These are phyloP conservation scores for Arabidopsis lyrata DNA, from an alignment of 441 rosid genomes.

Conservation along the genomic window DNA sequence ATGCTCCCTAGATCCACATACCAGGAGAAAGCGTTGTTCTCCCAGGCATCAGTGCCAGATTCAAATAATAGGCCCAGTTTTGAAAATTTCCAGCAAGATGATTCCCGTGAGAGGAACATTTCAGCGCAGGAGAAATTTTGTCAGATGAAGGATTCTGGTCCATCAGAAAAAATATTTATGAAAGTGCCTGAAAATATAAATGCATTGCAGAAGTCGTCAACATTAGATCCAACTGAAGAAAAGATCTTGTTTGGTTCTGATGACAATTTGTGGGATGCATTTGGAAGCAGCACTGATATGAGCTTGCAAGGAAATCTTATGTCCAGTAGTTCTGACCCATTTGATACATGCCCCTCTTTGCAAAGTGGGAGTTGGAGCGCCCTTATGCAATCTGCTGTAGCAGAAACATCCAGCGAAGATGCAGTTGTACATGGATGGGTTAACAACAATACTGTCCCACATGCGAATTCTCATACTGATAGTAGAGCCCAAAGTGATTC, in stretches of 20 bases:
- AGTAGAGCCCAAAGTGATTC: slow-evolving; percentile 24
- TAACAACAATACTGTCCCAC: slow-evolving; percentile 11
- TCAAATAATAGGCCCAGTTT: slow-evolving; percentile 53
- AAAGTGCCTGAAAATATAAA: slow-evolving; percentile 49
- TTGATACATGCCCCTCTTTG: slow-evolving; percentile 65
- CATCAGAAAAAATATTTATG: slow-evolving; percentile 54
- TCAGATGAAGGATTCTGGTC: slow-evolving; percentile 51
- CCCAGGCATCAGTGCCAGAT: slow-evolving; percentile 52
- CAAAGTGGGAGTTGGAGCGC: slow-evolving; percentile 99
- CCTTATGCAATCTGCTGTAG: slow-evolving; percentile 77
- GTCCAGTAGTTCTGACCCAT: slow-evolving; percentile 55
- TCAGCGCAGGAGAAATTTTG: slow-evolving; percentile 51
- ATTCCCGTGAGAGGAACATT: slow-evolving; percentile 53
- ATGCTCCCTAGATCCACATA: slow-evolving; percentile 55
- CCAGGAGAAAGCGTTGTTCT: slow-evolving; percentile 53
- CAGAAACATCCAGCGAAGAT: slow-evolving; percentile 42
- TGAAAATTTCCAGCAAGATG: slow-evolving; percentile 54
- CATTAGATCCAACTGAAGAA: slow-evolving; percentile 93
- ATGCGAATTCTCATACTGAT: background rate
- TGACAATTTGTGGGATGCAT: slow-evolving; percentile 82
- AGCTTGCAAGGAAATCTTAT: slow-evolving; percentile 54
- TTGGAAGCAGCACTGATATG: slow-evolving; percentile 60
- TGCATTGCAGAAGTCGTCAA: slow-evolving; percentile 61
- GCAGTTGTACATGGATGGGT: slow-evolving; percentile 29
- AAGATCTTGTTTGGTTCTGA: slow-evolving; percentile 90